Conservation (phyloP, 352 stramenopile species). For the Phytophthora tentaculata region DNA sequence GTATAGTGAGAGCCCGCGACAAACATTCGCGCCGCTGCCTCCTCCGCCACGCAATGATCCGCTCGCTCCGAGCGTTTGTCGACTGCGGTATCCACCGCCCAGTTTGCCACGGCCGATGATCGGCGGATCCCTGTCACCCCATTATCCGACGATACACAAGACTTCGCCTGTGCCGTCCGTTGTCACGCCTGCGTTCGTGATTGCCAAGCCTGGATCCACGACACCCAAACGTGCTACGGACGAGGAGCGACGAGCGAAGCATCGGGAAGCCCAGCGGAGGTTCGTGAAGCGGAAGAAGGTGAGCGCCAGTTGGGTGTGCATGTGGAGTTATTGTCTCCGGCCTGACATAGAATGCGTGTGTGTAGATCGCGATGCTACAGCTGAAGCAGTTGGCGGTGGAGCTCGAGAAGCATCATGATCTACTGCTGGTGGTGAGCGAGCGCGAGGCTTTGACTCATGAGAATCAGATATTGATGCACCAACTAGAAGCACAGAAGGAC, state of each 20-base stretch:
- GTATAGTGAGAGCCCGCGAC: slow-evolving; percentile 21
- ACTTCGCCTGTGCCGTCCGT: slow-evolving; percentile 1
- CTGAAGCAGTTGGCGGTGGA: slow-evolving; percentile 40
- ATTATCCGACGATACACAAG: slow-evolving; percentile 22
- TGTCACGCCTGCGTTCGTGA: slow-evolving; percentile 19
- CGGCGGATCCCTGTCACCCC: slow-evolving; percentile 26
- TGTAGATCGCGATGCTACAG: slow-evolving; percentile 45
- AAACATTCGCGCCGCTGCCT: slow-evolving; percentile 36
- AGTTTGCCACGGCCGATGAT: slow-evolving; percentile 32
- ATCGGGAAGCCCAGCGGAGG: slow-evolving; percentile 54
- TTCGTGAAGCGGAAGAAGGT: slow-evolving; percentile 68
- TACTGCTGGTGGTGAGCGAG: slow-evolving; percentile 36
- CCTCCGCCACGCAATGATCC: slow-evolving; percentile 22
- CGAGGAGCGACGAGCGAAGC: slow-evolving; percentile 59
- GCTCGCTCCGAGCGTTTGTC: not conserved
- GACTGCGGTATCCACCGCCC: slow-evolving; percentile 27
- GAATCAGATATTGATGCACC: slow-evolving; percentile 31
- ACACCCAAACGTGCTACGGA: slow-evolving; percentile 42
- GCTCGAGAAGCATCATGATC: slow-evolving; percentile 41
- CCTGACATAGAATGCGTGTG: not conserved
- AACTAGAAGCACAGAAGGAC: slow-evolving; percentile 31
- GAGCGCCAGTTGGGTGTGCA: not conserved
- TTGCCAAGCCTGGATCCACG: slow-evolving; percentile 8
- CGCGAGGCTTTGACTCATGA: slow-evolving; percentile 25
- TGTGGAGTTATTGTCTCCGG: not conserved